Conservation (phyloP, 2,329 filamentous ascomycete genomes). For the Xylariaceae sp. region DNA sequence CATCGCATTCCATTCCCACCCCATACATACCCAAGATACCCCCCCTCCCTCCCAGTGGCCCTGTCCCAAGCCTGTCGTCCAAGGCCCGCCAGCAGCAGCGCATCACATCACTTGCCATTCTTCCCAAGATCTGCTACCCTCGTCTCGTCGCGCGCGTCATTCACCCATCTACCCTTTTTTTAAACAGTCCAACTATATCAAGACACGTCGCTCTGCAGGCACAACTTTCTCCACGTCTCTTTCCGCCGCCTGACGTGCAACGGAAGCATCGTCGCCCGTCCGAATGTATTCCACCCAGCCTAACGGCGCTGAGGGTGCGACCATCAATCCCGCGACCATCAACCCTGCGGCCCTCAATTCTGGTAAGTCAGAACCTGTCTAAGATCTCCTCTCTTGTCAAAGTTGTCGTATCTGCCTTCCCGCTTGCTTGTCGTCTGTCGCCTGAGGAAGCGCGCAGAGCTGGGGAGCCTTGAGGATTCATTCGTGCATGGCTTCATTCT, state of each 20-base stretch:
- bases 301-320: constrained; percentile 77
- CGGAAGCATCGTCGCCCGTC: constrained; percentile 38
- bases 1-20: constrained; percentile 21
- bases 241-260: constrained; percentile 27
- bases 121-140: constrained; percentile 27
- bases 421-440: background rate
- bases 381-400: constrained; percentile 2
- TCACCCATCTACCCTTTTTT: constrained; percentile 24
- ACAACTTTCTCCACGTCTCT: constrained; percentile 33
- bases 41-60: background rate
- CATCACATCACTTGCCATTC: constrained; percentile 16
- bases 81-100: constrained; percentile 1
- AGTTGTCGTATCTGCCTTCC: constrained; percentile 10
- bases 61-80: background rate
- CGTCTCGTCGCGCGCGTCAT: constrained; percentile 32
- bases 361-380: constrained; percentile 50
- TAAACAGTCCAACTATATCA: constrained; percentile 50
- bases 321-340: constrained; percentile 86
- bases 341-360: constrained; percentile 54
- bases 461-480: too few species aligned
- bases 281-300: constrained; percentile 59
- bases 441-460: too few species aligned
- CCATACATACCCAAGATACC: constrained; percentile 2
- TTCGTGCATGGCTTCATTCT: too few species aligned
- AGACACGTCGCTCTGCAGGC: constrained; percentile 57